These are phyloP conservation scores for Nymphaea colorata DNA, from an alignment of 164 flowering plant species.

Conservation along the genomic window DNA sequence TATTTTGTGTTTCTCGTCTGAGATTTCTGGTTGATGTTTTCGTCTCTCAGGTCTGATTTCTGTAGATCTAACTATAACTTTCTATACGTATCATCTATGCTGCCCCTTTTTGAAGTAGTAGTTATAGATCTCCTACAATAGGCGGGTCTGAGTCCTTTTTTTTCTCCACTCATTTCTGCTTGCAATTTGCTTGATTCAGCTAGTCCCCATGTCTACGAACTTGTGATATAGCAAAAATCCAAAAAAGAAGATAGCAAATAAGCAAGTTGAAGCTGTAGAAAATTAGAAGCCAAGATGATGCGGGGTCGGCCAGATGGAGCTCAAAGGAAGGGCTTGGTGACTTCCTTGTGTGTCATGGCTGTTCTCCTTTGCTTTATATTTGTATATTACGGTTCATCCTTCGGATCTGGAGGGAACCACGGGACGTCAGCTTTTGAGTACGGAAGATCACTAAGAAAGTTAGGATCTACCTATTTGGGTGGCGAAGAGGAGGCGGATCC, in stretches of 20 bases:
- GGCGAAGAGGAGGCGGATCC: slow-evolving; percentile 69
- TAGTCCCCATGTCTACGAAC: not conserved
- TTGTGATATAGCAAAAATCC: not conserved
- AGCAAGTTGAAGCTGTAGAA: not conserved
- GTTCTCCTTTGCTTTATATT: slow-evolving; percentile 47
- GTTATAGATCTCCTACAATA: not conserved
- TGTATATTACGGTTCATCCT: slow-evolving; percentile 42
- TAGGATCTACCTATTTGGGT: slow-evolving; percentile 71
- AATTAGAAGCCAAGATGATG: slow-evolving; percentile 10
- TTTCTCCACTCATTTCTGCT: not conserved
- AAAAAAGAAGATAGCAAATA: not conserved
- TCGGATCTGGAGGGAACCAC: slow-evolving; percentile 27
- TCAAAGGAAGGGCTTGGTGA: slow-evolving; percentile 57
- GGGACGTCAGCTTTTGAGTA: slow-evolving; percentile 64
- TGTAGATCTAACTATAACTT: not conserved
- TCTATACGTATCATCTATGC: not conserved
- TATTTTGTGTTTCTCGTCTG: not conserved
- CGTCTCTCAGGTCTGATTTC: not conserved
- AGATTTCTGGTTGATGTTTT: not conserved
- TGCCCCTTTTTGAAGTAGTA: not conserved
- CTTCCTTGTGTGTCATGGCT: slow-evolving; percentile 31
- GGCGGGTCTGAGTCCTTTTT: not conserved
- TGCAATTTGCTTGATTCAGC: not conserved
- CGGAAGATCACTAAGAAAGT: slow-evolving; percentile 48
- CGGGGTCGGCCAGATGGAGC: slow-evolving; percentile 25